Base-by-base conservation (phyloP, 23 red algal species). In the Gracilaria gracilis region DNA sequence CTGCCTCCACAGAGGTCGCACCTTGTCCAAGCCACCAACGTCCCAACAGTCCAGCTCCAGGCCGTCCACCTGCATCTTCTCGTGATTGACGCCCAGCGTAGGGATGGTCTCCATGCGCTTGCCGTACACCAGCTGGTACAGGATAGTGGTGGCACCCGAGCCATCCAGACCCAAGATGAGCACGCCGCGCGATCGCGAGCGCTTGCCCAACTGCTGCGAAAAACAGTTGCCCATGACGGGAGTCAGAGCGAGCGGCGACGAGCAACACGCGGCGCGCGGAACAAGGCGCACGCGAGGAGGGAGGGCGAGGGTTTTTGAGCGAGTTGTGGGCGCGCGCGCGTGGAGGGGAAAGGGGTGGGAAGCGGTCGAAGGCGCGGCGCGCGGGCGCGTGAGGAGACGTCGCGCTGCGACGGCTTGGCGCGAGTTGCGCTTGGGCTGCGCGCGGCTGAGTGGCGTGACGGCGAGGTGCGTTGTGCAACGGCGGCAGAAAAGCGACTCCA, bases 151-250 rank as follows among this genome's bases (percentile, higher is more conserved):
- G 28, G 92, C 78, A 16, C 96, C 96, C 7, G 96, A 78, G 77
- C 91, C 91, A 62, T 98, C 96, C 12, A 98, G 62, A 31, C 96
- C 96, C 35, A 98, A 72, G 37, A 98, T 27, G 12, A 98, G 89
- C 39, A 98, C 81, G 53, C 81, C 85, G 38, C 80, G 61, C 76
- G 87, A 91, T 34, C 74, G 46, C 9, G 57, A 54, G 73, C 69
- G 71, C 34, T 61, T 57, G 82, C 54, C 74, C 53, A 67, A 38
- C 70, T 65, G 61, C 44, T 57, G 33, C 61, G 84, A 87, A 34
- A 87, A 47, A 76, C 84, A 87, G 40, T 57, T 71, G 44, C 84
- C 84, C 84, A 87, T 87, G 29, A 1, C 69, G 84, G n/a, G n/a
- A n/a, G 85, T 0, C 5, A 11, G 23, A 44, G 51, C 57, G 64